Conservation (phyloP, 441 rosid species). For the Croton laevigatus region DNA sequence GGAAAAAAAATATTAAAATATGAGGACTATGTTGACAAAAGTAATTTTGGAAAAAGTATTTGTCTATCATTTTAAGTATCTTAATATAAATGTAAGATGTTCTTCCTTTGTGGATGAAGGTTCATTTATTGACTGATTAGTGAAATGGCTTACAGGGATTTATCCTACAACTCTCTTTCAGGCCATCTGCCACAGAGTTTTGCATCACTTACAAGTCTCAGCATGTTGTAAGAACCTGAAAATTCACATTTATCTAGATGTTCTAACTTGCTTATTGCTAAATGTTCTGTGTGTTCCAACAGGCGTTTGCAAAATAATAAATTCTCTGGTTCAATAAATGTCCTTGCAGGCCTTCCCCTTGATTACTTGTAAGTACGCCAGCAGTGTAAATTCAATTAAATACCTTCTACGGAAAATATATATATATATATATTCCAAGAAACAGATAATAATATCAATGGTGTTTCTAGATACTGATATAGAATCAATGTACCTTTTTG, state of each 20-base stretch:
- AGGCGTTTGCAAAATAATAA: constrained; percentile 77
- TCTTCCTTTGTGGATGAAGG: constrained; percentile 11
- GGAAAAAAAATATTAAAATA: not conserved
- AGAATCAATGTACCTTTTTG: not conserved
- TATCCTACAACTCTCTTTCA: constrained; percentile 69
- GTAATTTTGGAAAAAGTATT: not conserved
- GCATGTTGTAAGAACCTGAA: constrained; percentile 50
- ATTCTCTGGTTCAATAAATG: constrained; percentile 68
- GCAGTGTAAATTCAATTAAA: constrained; percentile 2
- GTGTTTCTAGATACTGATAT: not conserved
- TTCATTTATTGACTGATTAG: constrained; percentile 20
- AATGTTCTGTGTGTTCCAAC: constrained; percentile 15
- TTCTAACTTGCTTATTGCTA: constrained; percentile 15
- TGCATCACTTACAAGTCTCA: constrained; percentile 52
- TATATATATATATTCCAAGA: not conserved
- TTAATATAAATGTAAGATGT: not conserved
- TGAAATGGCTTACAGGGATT: constrained; percentile 55
- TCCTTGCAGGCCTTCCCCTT: constrained; percentile 67
- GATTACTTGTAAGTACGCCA: constrained; percentile 58
- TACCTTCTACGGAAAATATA: not conserved
- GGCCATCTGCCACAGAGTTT: constrained; percentile 73
- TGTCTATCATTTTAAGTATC: not conserved
- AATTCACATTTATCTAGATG: not conserved
- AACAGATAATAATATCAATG: not conserved
- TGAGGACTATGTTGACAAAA: not conserved